These are phyloP conservation scores for Yamadazyma jaroonii DNA, from an alignment of 1,139 yeast species.

Conservation along the genomic window DNA sequence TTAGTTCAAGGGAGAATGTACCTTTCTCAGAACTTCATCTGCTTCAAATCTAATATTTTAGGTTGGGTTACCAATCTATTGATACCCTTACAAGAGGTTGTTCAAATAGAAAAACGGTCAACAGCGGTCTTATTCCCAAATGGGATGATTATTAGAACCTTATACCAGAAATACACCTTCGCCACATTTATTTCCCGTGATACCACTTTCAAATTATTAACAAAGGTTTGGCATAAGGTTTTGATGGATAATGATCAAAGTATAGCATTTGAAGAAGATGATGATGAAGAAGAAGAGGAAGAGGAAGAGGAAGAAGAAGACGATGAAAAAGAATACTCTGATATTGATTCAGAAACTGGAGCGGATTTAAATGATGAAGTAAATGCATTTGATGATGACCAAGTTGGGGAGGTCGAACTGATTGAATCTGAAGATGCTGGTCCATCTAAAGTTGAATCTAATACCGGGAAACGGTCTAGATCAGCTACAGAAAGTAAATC, in stretches of 20 bases:
- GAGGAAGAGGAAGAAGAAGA: slow-evolving; percentile 5
- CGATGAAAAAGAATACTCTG: no score
- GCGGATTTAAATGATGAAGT: slow-evolving; percentile 8
- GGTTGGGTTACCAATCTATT: slow-evolving; percentile 70
- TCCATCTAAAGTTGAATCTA: background rate
- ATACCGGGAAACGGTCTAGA: slow-evolving; percentile 3
- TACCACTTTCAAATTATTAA: slow-evolving; percentile 56
- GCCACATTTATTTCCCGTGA: slow-evolving; percentile 74
- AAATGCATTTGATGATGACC: slow-evolving; percentile 6
- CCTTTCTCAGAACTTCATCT: slow-evolving; percentile 55
- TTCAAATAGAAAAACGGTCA: slow-evolving; percentile 67
- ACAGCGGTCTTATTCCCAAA: slow-evolving; percentile 76
- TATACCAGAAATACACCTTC: slow-evolving; percentile 69
- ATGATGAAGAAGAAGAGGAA: slow-evolving; percentile 6
- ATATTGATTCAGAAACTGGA: slow-evolving; percentile 1
- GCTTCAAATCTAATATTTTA: slow-evolving; percentile 70
- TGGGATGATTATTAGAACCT: slow-evolving; percentile 67
- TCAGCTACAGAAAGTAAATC: slow-evolving; percentile 3
- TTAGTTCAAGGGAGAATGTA: slow-evolving; percentile 71
- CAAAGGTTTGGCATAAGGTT: slow-evolving; percentile 58
- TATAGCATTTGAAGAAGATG: slow-evolving; percentile 5
- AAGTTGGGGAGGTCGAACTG: slow-evolving; percentile 9
- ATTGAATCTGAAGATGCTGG: slow-evolving; percentile 3
- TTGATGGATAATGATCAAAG: slow-evolving; percentile 19
- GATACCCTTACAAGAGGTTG: slow-evolving; percentile 68